Evolutionary conservation across 108 stramenopile species (phyloP), one percentile per base, ranked within the genome.

Genomic region (Conticribra guillardii): DNA sequence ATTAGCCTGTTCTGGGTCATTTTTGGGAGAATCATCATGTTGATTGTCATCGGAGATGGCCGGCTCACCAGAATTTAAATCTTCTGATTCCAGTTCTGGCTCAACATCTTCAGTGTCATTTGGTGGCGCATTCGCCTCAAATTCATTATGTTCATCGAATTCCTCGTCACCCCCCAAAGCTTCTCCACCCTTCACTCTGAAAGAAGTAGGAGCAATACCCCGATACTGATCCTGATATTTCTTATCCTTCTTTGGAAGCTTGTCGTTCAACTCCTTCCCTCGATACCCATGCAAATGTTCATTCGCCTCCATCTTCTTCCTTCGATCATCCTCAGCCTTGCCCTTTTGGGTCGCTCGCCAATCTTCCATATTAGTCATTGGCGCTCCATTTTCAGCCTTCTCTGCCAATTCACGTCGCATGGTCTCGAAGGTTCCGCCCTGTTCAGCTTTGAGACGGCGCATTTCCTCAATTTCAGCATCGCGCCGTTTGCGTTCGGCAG

Each of bases 381-480:
- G 64, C 16, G 77, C 69, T 24, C 63, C 37, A 0, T 63, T 69
- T 27, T 53, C 66, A 44, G 64, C 77, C 66, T 53, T 54, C 11
- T 41, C 37, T 5, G 37, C 37, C 37, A 41, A 11, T 11, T 41
- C 8, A 41, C 37, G 37, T 9, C 37, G 37, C 37, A 41, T 41
- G 37, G 37, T 11, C 37, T 60, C 48, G 64, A 15, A 56, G 58
- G 21, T 44, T 37, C 4, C 31, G 29, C 21, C 69, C 37, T 0
- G n/a, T 51, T 46, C 44, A 1, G 76, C 76, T 30, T 52, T 56
- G 4, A 67, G 64, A 1, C 59, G 69, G 2, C 69, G 77, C 29
- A 79, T 55, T 54, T 79, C 59, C 54, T 79, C 62, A 28, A 79
- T 64, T 71, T 79, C 77, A 32, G 73, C 65, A 17, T 66, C 74